Percentiles rank a stretch among this genome's conserved stretches.
These are phyloP conservation scores for Eimeria nieschulzi DNA, from an alignment of 169 alveolate genomes.

Conservation along the genomic window DNA sequence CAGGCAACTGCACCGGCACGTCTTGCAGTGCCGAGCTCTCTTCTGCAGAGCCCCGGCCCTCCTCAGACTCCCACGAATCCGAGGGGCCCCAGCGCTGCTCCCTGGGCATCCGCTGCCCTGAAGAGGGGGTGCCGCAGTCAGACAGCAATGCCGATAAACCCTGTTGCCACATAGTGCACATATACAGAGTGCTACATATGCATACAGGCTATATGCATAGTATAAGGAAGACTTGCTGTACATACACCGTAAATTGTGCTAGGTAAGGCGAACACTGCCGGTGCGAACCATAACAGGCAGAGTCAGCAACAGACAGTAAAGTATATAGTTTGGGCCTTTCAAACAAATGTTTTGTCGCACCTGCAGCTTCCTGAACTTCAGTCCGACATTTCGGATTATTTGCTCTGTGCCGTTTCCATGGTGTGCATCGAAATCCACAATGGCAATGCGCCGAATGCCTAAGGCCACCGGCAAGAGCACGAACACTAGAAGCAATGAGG, in stretches of 20 bases:
- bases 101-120: background rate
- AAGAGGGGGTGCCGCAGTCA: background rate
- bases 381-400: conserved; percentile 89
- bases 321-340: too few relatives aligned
- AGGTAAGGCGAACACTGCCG: background rate
- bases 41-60: background rate
- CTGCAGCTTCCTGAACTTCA: conserved; percentile 78
- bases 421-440: conserved; percentile 99
- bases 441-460: conserved; percentile 94
- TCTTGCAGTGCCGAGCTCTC: background rate
- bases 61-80: background rate
- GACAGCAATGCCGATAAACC: conserved; percentile 18
- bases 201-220: too few relatives aligned
- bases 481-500: background rate
- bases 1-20: conserved; percentile 44
- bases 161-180: background rate
- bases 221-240: too few relatives aligned
- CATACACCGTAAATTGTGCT: too few relatives aligned
- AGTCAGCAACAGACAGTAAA: background rate
- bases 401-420: conserved; percentile 99
- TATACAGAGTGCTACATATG: background rate
- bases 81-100: conserved; percentile 23
- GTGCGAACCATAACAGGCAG: background rate
- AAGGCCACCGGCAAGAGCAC: conserved; percentile 74
- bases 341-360: background rate